Conservation (phyloP, 495 filamentous ascomycete genomes). For the Podospora pseudocomata region DNA sequence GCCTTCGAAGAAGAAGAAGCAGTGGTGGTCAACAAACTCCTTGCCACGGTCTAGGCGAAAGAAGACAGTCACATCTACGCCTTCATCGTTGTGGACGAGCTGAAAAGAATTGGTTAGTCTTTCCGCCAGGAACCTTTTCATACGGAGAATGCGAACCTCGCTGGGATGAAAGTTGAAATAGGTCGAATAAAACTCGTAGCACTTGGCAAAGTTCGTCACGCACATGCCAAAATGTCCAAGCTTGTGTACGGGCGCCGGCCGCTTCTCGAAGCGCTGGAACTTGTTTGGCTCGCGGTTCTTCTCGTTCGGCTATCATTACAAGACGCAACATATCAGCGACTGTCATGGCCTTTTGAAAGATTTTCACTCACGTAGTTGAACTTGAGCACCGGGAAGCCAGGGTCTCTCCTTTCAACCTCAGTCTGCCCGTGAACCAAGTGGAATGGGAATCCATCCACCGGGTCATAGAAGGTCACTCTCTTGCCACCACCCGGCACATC, state of each 20-base stretch:
- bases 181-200: conserved; percentile 59
- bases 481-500: conserved; percentile 58
- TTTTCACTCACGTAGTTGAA: conserved; percentile 38
- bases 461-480: conserved; percentile 55
- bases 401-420: conserved; percentile 30
- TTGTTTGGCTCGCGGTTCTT: conserved; percentile 48
- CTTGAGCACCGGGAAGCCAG: conserved; percentile 43
- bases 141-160: conserved; percentile 31
- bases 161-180: conserved; percentile 66
- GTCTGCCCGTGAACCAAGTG: conserved; percentile 57
- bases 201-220: conserved; percentile 55
- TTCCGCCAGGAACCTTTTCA: not conserved
- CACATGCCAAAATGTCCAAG: conserved; percentile 69
- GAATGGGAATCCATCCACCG: conserved; percentile 56
- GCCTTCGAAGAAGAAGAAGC: conserved; percentile 61
- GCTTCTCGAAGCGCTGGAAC: conserved; percentile 54
- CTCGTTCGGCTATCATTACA: conserved; percentile 35
- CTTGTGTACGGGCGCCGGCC: conserved; percentile 70
- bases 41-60: conserved; percentile 60
- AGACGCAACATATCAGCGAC: conserved; percentile 5
- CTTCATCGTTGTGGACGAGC: conserved; percentile 48
- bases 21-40: conserved; percentile 65
- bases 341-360: not conserved
- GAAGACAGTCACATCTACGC: conserved; percentile 56
- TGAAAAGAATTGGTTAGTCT: not conserved